These are phyloP conservation scores for Botrytis squamosa DNA, from an alignment of 2,329 filamentous ascomycete species.

Conservation along the genomic window DNA sequence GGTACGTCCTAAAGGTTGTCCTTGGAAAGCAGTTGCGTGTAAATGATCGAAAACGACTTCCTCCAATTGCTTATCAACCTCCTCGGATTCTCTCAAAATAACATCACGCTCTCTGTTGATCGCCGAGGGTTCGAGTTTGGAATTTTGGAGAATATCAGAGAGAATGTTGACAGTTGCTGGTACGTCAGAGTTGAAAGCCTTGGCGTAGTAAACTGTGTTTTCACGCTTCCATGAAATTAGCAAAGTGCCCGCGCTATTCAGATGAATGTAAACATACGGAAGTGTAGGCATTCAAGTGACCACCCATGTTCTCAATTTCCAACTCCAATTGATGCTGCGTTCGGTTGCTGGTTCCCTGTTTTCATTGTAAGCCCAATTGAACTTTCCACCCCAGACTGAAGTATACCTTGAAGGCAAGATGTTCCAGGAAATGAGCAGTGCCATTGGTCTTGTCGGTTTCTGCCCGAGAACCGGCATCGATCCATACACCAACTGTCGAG, in stretches of 20 bases:
- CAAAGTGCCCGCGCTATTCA: slow-evolving; percentile 20
- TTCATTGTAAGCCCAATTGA: slow-evolving; percentile 29
- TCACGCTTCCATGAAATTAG: slow-evolving; percentile 64
- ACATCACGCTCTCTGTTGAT: slow-evolving; percentile 98
- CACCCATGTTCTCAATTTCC: slow-evolving; percentile 99
- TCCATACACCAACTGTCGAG: slow-evolving; percentile 98
- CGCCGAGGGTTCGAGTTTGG: slow-evolving; percentile 88
- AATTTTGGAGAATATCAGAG: slow-evolving; percentile 98
- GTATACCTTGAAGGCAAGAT: slow-evolving; percentile 96
- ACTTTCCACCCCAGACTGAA: slow-evolving; percentile 27
- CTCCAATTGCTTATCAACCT: slow-evolving; percentile 99
- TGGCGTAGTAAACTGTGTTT: slow-evolving; percentile 99
- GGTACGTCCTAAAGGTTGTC: slow-evolving; percentile 92
- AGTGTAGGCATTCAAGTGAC: slow-evolving; percentile 98
- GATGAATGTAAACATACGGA: slow-evolving; percentile 65
- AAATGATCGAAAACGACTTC: slow-evolving; percentile 99
- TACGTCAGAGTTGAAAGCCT: slow-evolving; percentile 97
- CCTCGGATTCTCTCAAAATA: slow-evolving; percentile 96
- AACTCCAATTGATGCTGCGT: slow-evolving; percentile 97
- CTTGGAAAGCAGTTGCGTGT: slow-evolving; percentile 96
- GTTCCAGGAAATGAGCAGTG: slow-evolving; percentile 98
- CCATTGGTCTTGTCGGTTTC: slow-evolving; percentile 99
- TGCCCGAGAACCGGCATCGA: slow-evolving; percentile 95
- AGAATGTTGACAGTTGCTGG: slow-evolving; percentile 97
- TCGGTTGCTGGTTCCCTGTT: slow-evolving; percentile 84